A percentile compares a stretch with the other conserved stretches of the same genome.
These are phyloP conservation scores for Claviceps capensis DNA, from an alignment of 2,329 filamentous ascomycete species.

Conservation along the genomic window DNA sequence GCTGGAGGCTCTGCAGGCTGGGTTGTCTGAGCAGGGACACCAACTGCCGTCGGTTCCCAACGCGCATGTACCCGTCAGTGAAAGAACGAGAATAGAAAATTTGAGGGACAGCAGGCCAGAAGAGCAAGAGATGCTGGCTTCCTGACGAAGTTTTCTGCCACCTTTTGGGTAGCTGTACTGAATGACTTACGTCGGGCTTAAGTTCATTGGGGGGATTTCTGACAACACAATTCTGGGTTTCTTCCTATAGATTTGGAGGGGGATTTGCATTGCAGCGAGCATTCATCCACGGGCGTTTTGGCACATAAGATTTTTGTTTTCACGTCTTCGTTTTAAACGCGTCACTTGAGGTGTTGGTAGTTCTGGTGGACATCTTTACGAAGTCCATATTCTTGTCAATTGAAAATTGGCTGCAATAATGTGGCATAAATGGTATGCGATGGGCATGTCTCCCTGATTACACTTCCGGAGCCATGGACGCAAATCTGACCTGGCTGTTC, in stretches of 20 bases:
- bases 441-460: too few relatives aligned
- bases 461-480: too few relatives aligned
- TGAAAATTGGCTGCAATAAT: too few relatives aligned
- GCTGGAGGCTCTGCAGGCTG: slow-evolving; percentile 60
- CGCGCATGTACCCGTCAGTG: slow-evolving; percentile 18
- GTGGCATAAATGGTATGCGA: too few relatives aligned
- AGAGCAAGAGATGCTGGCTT: slow-evolving; percentile 27
- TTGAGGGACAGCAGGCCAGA: slow-evolving; percentile 9
- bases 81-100: neutral
- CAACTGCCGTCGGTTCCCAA: slow-evolving; percentile 19
- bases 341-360: neutral
- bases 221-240: neutral
- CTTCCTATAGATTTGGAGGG: slow-evolving; percentile 3
- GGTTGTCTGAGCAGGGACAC: slow-evolving; percentile 15
- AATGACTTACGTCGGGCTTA: neutral
- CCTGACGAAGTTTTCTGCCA: slow-evolving; percentile 7
- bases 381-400: too few relatives aligned
- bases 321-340: neutral
- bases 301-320: neutral
- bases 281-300: slow-evolving; percentile 13
- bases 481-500: too few relatives aligned
- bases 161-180: neutral
- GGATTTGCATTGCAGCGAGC: slow-evolving; percentile 6
- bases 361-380: neutral
- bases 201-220: neutral